Evolutionary conservation across 768 basidiomycete genomes (phyloP), one percentile per base, ranked within the genome.

Genomic region (Lentinula aciculospora): DNA sequence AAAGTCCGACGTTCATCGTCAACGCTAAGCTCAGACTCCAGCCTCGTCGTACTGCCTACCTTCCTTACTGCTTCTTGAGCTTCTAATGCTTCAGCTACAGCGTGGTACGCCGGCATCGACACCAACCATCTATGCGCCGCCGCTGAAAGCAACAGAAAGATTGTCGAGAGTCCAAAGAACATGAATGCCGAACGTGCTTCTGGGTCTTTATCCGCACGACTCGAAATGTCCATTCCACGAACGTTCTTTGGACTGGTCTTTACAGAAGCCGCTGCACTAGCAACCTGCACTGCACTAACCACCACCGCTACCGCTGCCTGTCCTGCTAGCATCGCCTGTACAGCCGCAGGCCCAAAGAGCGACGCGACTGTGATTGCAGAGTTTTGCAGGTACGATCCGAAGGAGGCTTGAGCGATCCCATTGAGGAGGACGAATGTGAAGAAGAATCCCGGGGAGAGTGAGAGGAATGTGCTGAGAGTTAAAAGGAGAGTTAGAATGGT

Each of bases 231-330:
- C n/a, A n/a, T n/a, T n/a, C n/a, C n/a, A n/a, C n/a, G n/a, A n/a
- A n/a, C n/a, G n/a, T n/a, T n/a, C 31, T 70, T 66, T 7, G 80
- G 64, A 36, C 72, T 70, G 12, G 75, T 73, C 74, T 74, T 76
- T 15, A 89, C 72, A 8, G 86, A 86, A 1, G 81, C 72, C 0
- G 76, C 68, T 8, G 87, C 79, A 58, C 89, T 84, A 32, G 84
- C 60, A 7, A 93, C 69, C 31, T 60, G 55, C 12, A 92, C 85
- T 1, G 76, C 73, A 53, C 91, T 92, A 60, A 94, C 85, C 1
- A 83, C 84, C 12, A 95, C 89, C 0, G 86, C 94, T 1, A 94
- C 82, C 0, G 88, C 90, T 0, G 89, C 93, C 70, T 94, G 91
- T 10, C 92, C 93, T 2, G 91, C 83, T 77, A 94, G 81, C 67